phyloP scores from a whole-genome alignment of 1,284 basidiomycete genomes.

The Flammula alnicola region DNA sequence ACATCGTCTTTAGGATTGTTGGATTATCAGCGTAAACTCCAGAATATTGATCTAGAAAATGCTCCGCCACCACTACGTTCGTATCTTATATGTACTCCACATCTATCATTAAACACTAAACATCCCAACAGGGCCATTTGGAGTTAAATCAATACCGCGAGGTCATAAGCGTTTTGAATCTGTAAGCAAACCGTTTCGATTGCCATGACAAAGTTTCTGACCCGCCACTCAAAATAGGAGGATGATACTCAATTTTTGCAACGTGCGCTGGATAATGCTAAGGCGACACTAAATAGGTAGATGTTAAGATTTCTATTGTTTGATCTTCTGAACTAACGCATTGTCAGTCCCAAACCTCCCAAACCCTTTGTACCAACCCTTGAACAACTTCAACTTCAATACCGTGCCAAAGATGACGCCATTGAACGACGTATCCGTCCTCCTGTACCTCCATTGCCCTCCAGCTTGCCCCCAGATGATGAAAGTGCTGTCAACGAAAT shows the following conservation, averaged over 20 bases:
- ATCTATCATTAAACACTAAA: background rate
- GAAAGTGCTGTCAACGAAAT: constrained; percentile 60
- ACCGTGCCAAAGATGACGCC: constrained; percentile 55
- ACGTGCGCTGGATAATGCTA: constrained; percentile 52
- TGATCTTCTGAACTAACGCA: background rate
- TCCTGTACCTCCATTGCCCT: constrained; percentile 55
- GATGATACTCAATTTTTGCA: constrained; percentile 45
- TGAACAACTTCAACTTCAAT: constrained; percentile 52
- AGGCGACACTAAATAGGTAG: constrained; percentile 57
- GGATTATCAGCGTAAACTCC: constrained; percentile 16
- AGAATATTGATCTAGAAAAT: constrained; percentile 14
- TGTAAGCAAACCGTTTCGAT: background rate
- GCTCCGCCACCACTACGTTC: constrained; percentile 9
- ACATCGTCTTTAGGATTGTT: constrained; percentile 14
- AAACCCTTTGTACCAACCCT: constrained; percentile 55
- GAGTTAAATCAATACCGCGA: background rate
- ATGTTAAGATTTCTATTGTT: constrained; percentile 17
- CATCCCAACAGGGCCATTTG: constrained; percentile 1
- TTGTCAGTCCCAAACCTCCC: constrained; percentile 54
- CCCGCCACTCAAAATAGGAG: constrained; percentile 25
- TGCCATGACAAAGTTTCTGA: background rate
- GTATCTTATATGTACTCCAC: background rate
- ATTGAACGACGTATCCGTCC: constrained; percentile 60
- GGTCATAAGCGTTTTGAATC: background rate
- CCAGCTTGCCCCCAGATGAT: constrained; percentile 55